Evolutionary conservation across 257 asterid genomes (phyloP).

Genomic region (Osmanthus fragrans): DNA sequence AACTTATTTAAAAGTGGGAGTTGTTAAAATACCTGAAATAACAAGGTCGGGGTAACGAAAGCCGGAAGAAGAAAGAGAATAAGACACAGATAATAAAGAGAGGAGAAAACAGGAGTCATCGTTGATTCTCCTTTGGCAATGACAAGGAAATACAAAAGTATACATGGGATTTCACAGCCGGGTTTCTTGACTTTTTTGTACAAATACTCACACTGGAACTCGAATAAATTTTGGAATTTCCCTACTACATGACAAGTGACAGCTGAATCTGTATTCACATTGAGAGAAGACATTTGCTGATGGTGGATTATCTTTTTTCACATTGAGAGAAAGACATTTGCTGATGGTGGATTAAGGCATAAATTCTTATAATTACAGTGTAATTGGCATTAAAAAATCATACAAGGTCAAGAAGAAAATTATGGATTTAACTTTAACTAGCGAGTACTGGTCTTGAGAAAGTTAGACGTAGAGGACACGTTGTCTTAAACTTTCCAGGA

Average conservation of each 20-base stretch:
- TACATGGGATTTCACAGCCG: background rate
- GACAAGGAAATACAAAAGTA: background rate
- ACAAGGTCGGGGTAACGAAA: conserved; percentile 35
- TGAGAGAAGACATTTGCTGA: background rate
- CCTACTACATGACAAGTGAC: background rate
- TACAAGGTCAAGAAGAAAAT: background rate
- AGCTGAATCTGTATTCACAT: background rate
- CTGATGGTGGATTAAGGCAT: background rate
- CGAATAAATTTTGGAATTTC: background rate
- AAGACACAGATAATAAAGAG: conserved; percentile 26
- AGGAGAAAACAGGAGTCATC: conserved; percentile 23
- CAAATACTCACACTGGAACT: background rate
- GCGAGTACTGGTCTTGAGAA: background rate
- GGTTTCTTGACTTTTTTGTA: conserved; percentile 17
- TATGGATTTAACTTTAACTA: background rate
- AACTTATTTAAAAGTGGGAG: background rate
- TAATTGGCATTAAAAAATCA: background rate
- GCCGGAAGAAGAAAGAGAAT: conserved; percentile 28
- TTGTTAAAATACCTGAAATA: conserved; percentile 50
- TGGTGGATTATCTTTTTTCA: background rate
- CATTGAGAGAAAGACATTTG: background rate
- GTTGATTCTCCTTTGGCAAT: conserved; percentile 9
- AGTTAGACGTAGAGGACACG: background rate
- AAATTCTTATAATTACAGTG: too few relatives aligned
- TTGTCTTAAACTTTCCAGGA: background rate